phyloP scores from a whole-genome alignment of 2,329 filamentous ascomycete genomes.

The Claviceps digitariae region DNA sequence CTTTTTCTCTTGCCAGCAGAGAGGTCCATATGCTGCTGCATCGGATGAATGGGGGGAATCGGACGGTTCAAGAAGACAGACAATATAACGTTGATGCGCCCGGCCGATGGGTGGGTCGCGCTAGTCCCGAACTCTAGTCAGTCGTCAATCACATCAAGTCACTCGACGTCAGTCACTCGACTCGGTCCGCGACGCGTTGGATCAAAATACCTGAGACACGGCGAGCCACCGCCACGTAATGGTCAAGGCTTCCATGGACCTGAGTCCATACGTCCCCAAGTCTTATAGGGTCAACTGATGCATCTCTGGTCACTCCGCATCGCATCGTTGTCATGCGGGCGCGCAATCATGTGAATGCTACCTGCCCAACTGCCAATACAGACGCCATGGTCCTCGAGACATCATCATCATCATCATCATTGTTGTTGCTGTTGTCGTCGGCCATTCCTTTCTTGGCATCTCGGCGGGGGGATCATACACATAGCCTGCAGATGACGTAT shows the following conservation, averaged over 20 bases:
- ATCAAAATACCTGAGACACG: not conserved
- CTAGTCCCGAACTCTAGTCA: not conserved
- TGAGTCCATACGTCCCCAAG: not conserved
- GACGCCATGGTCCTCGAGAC: not conserved
- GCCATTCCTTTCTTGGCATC: not conserved
- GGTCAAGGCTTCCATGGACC: too few relatives aligned
- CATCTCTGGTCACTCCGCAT: not conserved
- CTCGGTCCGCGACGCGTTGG: not conserved
- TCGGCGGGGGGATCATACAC: not conserved
- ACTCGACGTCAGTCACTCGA: not conserved
- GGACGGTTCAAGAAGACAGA: not conserved
- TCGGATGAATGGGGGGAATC: not conserved
- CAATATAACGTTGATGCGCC: not conserved
- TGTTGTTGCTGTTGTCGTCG: too few relatives aligned
- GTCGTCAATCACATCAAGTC: not conserved
- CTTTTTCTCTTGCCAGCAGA: conserved; percentile 6
- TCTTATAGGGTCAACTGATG: not conserved
- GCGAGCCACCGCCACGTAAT: not conserved
- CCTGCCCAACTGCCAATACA: too few relatives aligned
- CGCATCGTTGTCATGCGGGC: not conserved
- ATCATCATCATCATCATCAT: not conserved
- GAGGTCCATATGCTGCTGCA: not conserved
- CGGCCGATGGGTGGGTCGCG: not conserved
- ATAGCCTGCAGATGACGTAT: not conserved
- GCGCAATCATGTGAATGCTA: too few relatives aligned